These are phyloP conservation scores for Pseudogymnoascus sp. DNA, from an alignment of 2,329 filamentous ascomycete genomes.

Conservation along the genomic window DNA sequence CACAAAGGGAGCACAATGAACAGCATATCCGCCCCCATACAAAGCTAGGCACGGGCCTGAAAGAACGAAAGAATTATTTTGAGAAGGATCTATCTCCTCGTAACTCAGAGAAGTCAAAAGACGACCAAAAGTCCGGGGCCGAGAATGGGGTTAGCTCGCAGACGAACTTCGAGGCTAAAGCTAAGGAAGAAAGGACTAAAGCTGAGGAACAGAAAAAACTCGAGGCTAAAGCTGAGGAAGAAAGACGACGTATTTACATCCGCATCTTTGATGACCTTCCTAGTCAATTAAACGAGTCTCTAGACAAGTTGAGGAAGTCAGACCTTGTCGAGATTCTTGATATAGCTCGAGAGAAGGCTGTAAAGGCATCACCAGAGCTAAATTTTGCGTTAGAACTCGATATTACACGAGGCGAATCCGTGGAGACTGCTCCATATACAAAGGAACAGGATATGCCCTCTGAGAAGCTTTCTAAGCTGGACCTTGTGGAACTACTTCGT, in stretches of 20 bases:
- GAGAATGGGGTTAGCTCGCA: too few relatives aligned
- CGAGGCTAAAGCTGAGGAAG: neutral
- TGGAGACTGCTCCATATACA: neutral
- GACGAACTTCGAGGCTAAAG: too few relatives aligned
- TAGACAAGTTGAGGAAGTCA: neutral
- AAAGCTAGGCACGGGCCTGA: too few relatives aligned
- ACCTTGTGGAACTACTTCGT: neutral
- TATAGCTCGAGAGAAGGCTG: neutral
- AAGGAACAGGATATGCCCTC: neutral
- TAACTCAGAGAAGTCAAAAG: too few relatives aligned
- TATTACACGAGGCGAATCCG: neutral
- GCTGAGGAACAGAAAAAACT: neutral
- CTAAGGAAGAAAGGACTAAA: neutral
- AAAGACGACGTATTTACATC: neutral
- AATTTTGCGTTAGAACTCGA: neutral
- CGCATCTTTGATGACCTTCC: too few relatives aligned
- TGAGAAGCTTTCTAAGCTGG: neutral
- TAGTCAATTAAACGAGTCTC: neutral
- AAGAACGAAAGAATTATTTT: too few relatives aligned
- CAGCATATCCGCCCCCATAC: too few relatives aligned
- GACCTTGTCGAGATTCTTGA: neutral
- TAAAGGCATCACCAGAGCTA: neutral
- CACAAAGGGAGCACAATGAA: too few relatives aligned
- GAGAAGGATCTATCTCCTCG: too few relatives aligned
- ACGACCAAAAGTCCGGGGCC: too few relatives aligned